Conservation (phyloP, 2,329 filamentous ascomycete species). For the Clarireedia paspali region DNA sequence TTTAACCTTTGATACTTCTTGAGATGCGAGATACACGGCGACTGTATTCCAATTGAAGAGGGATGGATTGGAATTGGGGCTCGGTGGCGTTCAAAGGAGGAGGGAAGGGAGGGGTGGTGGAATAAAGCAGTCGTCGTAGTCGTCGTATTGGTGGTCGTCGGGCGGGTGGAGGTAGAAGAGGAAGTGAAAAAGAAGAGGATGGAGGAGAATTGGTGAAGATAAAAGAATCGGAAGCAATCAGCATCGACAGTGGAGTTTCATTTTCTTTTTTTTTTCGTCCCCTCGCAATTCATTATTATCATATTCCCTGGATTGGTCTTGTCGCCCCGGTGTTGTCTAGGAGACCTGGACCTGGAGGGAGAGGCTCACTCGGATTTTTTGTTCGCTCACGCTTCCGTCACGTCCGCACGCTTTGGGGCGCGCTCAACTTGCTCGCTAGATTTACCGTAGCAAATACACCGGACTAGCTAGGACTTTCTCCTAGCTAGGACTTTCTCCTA, state of each 20-base stretch:
- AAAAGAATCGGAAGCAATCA: slow-evolving; percentile 1
- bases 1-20: neutral
- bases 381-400: too few species aligned
- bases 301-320: slow-evolving; percentile 5
- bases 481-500: too few species aligned
- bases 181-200: neutral
- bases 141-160: neutral
- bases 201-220: slow-evolving; percentile 2
- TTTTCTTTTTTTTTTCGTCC: neutral
- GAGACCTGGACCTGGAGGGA: neutral
- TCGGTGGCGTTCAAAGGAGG: neutral
- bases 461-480: too few species aligned
- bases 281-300: neutral
- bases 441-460: too few species aligned
- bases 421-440: too few species aligned
- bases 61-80: neutral
- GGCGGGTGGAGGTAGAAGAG: neutral
- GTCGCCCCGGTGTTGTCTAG: slow-evolving; percentile 10
- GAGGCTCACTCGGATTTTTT: too few species aligned
- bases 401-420: too few species aligned
- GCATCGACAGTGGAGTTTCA: slow-evolving; percentile 7
- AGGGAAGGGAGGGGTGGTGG: neutral
- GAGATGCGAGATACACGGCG: neutral
- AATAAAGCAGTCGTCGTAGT: neutral
- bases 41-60: neutral